Conservation (phyloP, 352 stramenopile genomes). For the Phytophthora tentaculata region DNA sequence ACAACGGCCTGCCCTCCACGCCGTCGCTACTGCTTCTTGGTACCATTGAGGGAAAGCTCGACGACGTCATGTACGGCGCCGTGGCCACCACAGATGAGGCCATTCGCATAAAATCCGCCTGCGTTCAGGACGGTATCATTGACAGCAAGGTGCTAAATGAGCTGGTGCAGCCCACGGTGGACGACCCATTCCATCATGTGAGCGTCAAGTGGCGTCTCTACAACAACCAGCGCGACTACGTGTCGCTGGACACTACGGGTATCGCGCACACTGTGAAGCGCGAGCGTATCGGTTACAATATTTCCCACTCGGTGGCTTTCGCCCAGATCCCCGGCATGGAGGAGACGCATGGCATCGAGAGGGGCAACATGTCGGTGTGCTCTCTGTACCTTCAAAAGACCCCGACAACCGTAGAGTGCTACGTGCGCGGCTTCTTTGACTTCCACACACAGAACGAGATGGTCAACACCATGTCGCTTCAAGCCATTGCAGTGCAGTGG, state of each 20-base stretch:
- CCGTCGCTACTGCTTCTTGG: conserved; percentile 65
- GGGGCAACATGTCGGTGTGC: conserved; percentile 61
- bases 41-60: conserved; percentile 54
- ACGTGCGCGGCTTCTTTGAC: conserved; percentile 58
- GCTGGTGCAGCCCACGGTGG: conserved; percentile 44
- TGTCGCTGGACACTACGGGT: conserved; percentile 55
- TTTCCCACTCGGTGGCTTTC: conserved; percentile 67
- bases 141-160: conserved; percentile 61
- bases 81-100: conserved; percentile 46
- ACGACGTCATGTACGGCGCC: conserved; percentile 73
- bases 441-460: conserved; percentile 50
- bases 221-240: conserved; percentile 56
- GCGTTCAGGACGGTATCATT: conserved; percentile 54
- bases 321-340: conserved; percentile 46
- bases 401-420: conserved; percentile 52
- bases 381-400: conserved; percentile 54
- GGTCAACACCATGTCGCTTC: conserved; percentile 46
- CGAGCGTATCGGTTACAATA: conserved; percentile 54
- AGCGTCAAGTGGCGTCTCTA: conserved; percentile 62
- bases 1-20: conserved; percentile 30
- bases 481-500: conserved; percentile 44
- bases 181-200: conserved; percentile 54
- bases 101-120: conserved; percentile 61
- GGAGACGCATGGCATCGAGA: conserved; percentile 42
- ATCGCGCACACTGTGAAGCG: conserved; percentile 39